These are phyloP conservation scores for Camelina neglecta DNA, from an alignment of 345 rosid genomes.

Conservation along the genomic window DNA sequence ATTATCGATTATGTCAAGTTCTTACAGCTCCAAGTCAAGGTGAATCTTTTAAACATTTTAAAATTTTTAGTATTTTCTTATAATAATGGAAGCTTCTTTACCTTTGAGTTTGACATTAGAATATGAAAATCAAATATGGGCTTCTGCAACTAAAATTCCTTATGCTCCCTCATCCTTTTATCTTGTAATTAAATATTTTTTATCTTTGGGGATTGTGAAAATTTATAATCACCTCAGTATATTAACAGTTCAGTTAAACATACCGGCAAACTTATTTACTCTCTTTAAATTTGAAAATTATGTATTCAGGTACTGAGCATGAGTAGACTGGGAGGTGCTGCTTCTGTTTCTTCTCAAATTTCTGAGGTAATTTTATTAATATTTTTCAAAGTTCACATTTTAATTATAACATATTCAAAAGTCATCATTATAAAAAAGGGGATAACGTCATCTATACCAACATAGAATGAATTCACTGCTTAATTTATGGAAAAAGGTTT, in stretches of 20 bases:
- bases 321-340: constrained; percentile 95
- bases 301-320: constrained; percentile 81
- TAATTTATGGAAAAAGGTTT: not conserved
- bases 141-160: constrained; percentile 42
- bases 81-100: constrained; percentile 40
- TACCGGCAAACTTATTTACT: not conserved
- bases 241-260: not conserved
- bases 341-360: constrained; percentile 82
- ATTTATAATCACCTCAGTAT: not conserved
- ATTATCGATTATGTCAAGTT: constrained; percentile 97
- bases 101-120: constrained; percentile 47
- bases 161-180: constrained; percentile 32
- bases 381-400: not conserved
- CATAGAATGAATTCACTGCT: constrained; percentile 16
- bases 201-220: not conserved
- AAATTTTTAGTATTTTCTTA: not conserved
- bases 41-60: constrained; percentile 34
- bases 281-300: not conserved
- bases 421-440: too few species aligned
- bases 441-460: constrained; percentile 21
- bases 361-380: constrained; percentile 62
- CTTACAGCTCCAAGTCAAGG: constrained; percentile 99
- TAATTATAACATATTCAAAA: not conserved
- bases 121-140: constrained; percentile 32
- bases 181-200: constrained; percentile 1